Percentiles rank a stretch among this genome's conserved stretches.
Evolutionary conservation across 1,139 yeast species (phyloP).

Genomic region (Casaregolazyma lundiana): DNA sequence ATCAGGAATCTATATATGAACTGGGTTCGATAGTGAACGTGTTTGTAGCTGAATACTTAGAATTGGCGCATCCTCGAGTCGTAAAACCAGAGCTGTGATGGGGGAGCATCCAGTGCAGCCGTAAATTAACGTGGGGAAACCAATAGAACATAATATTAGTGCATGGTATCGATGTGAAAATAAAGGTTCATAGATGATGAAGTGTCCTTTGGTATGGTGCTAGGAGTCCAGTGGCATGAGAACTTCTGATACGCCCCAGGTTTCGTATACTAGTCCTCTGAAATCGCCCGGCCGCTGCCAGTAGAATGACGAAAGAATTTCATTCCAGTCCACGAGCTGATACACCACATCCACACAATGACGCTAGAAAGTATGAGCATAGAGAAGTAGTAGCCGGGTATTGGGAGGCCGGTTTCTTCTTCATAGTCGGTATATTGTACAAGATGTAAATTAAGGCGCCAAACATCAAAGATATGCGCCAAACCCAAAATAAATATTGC

Average conservation of each 20-base stretch:
- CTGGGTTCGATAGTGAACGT: constrained; percentile 34
- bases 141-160: too few species aligned
- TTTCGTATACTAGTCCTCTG: not conserved
- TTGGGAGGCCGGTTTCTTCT: constrained; percentile 35
- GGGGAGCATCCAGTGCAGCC: too few species aligned
- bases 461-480: constrained; percentile 25
- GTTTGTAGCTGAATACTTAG: constrained; percentile 35
- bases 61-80: constrained; percentile 18
- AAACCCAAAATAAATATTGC: constrained; percentile 26
- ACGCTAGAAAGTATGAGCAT: constrained; percentile 49
- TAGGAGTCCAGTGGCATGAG: too few species aligned
- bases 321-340: constrained; percentile 71
- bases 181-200: too few species aligned
- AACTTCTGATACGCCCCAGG: too few species aligned
- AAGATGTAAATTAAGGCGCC: constrained; percentile 15
- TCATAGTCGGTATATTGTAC: constrained; percentile 24
- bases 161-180: too few species aligned
- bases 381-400: constrained; percentile 45
- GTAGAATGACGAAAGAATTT: constrained; percentile 72
- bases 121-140: too few species aligned
- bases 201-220: too few species aligned
- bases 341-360: constrained; percentile 72
- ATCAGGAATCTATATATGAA: constrained; percentile 32
- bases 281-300: constrained; percentile 36
- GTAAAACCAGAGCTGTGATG: constrained; percentile 15